Base-by-base conservation (phyloP, 2,329 filamentous ascomycete species). In the Ophiocordyceps camponoti-rufipedis region DNA sequence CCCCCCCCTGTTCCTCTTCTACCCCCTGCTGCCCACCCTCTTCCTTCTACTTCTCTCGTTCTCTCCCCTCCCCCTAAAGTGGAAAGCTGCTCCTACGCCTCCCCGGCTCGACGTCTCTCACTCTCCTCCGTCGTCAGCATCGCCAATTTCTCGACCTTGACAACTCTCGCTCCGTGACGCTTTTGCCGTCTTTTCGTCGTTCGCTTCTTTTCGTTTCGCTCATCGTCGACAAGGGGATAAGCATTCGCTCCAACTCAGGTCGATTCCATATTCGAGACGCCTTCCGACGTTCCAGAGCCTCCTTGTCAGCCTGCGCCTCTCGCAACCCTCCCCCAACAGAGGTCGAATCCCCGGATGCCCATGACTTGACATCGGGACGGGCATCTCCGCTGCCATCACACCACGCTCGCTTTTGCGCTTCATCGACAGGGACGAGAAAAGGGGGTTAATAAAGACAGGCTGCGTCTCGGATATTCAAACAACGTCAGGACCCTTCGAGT, bases 181-280 rank as follows among this genome's bases (percentile, higher is more conserved):
- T 23, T 23, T 23, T 23, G 23, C 23, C 23, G 23, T 23, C 77
- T 80, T 76, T 77, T 76, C 78, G 75, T 80, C 77, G 78, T 75
- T 81, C 77, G 77, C 77, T 81, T 78, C 67, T 63, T 61, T n/a
- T 44, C 66, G 62, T 63, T 12, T 35, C 5, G 12, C 5, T 35
- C 12, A 12, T 13, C 12, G 12, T 14, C 23, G 23, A 23, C 23
- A 23, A 23, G 23, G 23, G 23, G 23, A 23, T 3, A 23, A 23
- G 23, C 3, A 23, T 23, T 23, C 23, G 3, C 23, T 23, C 23
- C 23, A 5, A 23, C 23, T 23, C 23, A 23, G 3, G 23, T 23
- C 23, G 23, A 3, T 23, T 23, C 23, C 23, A 23, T 23, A 23
- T 23, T 23, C 23, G 23, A 23, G 23, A 23, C 23, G 23, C 23